Base-by-base conservation (phyloP, 169 alveolate genomes). In the Plasmodium cynomolgi region DNA sequence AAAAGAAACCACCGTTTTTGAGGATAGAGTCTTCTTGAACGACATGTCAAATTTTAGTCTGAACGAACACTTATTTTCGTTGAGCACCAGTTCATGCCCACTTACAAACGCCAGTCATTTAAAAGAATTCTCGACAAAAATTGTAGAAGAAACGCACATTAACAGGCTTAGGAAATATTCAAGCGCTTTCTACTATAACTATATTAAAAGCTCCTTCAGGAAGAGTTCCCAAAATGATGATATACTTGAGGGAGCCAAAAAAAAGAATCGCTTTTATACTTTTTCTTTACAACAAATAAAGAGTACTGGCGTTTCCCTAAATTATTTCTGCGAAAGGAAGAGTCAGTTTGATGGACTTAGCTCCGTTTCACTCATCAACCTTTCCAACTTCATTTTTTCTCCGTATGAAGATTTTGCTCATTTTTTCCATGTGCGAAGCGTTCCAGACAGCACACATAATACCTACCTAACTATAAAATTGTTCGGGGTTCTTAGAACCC, bases 381-480 rank as follows among this genome's bases (percentile, higher is more conserved):
- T 58, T 80, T 90, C 94, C 26, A 73, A 80, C 47, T 80, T 81
- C 34, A 20, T 68, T 8, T 90, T 58, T 62, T 68, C 73, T 26
- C 41, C 50, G 33, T 81, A 34, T 34, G 50, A 41, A 15, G 95
- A 91, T 37, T 91, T 91, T 82, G 95, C 95, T 13, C 84, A 81
- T 73, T 41, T 29, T 20, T 91, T 81, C 75, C 79, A 82, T 29
- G 71, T 91, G 34, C 50, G 34, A 13, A 72, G 50, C 34, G 8
- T 47, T 0, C 95, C 95, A 81, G 20, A 91, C 23, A 39, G 17
- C 39, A 47, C 58, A 31, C 72, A 82, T 50, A 91, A 90, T 54
- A 44, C 17, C 13, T 47, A 91, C 39, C 84, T 20, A 8, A 81
- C 9, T 6, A 50, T 29, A n/a, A 8, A 58, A 26, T 11, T 7